Conservation (phyloP, 495 filamentous ascomycete species). For the Pyronema domesticum region DNA sequence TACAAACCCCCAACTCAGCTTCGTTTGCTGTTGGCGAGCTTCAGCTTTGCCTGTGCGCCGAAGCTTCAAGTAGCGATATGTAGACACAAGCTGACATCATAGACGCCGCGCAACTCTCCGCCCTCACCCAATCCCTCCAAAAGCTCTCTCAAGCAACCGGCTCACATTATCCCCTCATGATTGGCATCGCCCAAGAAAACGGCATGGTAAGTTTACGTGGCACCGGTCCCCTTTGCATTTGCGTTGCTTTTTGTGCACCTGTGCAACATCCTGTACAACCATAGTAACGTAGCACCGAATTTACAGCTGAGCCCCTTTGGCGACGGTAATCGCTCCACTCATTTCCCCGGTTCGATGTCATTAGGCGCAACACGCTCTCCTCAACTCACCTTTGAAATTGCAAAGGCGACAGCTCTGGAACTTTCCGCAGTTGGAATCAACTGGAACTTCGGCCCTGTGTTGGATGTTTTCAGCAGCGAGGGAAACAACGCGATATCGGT, state of each 20-base stretch:
- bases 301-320: constrained; percentile 22
- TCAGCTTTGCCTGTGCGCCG: background rate
- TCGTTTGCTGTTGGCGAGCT: too few relatives aligned
- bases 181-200: constrained; percentile 27
- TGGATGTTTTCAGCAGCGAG: constrained; percentile 23
- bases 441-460: constrained; percentile 26
- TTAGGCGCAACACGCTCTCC: constrained; percentile 25
- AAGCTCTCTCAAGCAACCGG: constrained; percentile 23
- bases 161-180: constrained; percentile 25
- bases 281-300: constrained; percentile 13
- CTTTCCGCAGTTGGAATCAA: constrained; percentile 25
- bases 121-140: constrained; percentile 24
- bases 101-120: constrained; percentile 23
- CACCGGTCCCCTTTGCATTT: background rate
- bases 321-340: constrained; percentile 24
- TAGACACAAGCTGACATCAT: background rate
- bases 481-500: constrained; percentile 17
- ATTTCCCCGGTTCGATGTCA: constrained; percentile 26
- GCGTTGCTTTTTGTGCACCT: too few relatives aligned
- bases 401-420: constrained; percentile 25
- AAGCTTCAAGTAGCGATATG: too few relatives aligned
- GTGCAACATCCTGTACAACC: constrained; percentile 4
- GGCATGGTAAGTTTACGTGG: constrained; percentile 21
- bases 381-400: constrained; percentile 24
- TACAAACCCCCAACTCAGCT: too few relatives aligned